A percentile compares a stretch with the other conserved stretches of the same genome.
Evolutionary conservation across 805 yeast genomes (phyloP).

Genomic region (Pichia membranifaciens): DNA sequence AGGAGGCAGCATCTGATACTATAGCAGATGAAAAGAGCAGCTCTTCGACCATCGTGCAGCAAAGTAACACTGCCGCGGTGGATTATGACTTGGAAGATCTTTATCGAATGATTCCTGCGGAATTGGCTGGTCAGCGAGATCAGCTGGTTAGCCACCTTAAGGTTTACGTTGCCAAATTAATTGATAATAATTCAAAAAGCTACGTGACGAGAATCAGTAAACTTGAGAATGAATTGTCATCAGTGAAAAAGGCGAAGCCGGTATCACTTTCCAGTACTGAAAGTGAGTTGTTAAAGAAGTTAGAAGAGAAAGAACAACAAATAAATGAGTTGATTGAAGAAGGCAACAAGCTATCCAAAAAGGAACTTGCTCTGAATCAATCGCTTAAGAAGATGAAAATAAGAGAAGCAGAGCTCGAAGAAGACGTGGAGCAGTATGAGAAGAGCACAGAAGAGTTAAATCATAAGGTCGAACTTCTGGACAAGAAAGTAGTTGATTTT

Average conservation of each 20-base stretch:
- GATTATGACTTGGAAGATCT: too few relatives aligned
- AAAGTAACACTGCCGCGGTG: background rate
- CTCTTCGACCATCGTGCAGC: background rate
- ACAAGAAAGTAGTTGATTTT: background rate
- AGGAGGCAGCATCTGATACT: background rate
- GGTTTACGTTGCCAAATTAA: background rate
- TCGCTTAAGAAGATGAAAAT: slow-evolving; percentile 57
- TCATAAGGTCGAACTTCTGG: slow-evolving; percentile 3
- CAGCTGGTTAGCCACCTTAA: background rate
- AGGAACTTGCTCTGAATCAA: slow-evolving; percentile 64
- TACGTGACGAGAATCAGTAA: slow-evolving; percentile 5
- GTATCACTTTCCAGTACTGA: background rate
- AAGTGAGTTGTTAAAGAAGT: slow-evolving; percentile 19
- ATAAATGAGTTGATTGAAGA: slow-evolving; percentile 66
- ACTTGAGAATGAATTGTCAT: background rate
- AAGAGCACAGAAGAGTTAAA: slow-evolving; percentile 22
- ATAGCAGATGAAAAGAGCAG: background rate
- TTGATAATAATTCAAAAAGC: background rate
- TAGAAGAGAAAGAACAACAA: slow-evolving; percentile 49
- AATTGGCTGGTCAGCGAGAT: background rate
- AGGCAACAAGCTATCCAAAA: slow-evolving; percentile 65
- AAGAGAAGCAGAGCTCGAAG: slow-evolving; percentile 35
- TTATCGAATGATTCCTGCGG: background rate
- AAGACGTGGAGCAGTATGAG: slow-evolving; percentile 28
- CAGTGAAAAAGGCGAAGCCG: background rate